These are phyloP conservation scores for Backusella macrospora DNA, from an alignment of 192 early-diverging fungal genomes.

Conservation along the genomic window DNA sequence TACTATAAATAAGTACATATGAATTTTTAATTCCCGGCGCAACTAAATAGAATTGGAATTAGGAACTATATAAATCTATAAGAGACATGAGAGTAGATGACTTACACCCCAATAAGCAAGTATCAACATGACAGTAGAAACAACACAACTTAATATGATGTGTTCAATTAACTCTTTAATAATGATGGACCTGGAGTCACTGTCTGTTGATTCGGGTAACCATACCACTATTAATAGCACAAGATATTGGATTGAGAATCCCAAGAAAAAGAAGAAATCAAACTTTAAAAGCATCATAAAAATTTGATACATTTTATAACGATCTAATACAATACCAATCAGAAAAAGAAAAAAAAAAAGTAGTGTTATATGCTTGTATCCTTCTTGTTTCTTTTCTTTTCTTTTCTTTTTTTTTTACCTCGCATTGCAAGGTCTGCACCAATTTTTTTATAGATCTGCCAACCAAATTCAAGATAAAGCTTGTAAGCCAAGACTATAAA, in stretches of 20 bases:
- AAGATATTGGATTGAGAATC: conserved; percentile 73
- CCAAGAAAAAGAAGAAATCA: conserved; percentile 78
- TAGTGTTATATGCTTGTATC: background rate
- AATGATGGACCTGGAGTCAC: conserved; percentile 26
- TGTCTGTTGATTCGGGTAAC: conserved; percentile 9
- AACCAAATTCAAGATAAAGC: conserved; percentile 82
- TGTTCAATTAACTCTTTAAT: conserved; percentile 44
- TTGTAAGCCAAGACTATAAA: conserved; percentile 61
- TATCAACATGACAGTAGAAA: conserved; percentile 50
- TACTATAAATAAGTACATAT: conserved; percentile 64
- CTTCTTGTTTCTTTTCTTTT: background rate
- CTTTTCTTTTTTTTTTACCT: conserved; percentile 38
- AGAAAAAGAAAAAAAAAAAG: conserved; percentile 12
- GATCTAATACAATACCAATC: conserved; percentile 36
- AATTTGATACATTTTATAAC: conserved; percentile 78
- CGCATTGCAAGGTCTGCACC: conserved; percentile 77
- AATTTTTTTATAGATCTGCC: conserved; percentile 84
- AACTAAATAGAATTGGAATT: conserved; percentile 39
- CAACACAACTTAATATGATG: conserved; percentile 49
- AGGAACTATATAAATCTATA: no score
- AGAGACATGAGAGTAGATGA: background rate
- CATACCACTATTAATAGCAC: conserved; percentile 61
- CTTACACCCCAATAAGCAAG: conserved; percentile 62
- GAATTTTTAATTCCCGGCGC: conserved; percentile 49
- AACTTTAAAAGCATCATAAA: conserved; percentile 82